These are phyloP conservation scores for Colletotrichum gloeosporioides DNA, from an alignment of 2,329 filamentous ascomycete genomes.

Conservation along the genomic window DNA sequence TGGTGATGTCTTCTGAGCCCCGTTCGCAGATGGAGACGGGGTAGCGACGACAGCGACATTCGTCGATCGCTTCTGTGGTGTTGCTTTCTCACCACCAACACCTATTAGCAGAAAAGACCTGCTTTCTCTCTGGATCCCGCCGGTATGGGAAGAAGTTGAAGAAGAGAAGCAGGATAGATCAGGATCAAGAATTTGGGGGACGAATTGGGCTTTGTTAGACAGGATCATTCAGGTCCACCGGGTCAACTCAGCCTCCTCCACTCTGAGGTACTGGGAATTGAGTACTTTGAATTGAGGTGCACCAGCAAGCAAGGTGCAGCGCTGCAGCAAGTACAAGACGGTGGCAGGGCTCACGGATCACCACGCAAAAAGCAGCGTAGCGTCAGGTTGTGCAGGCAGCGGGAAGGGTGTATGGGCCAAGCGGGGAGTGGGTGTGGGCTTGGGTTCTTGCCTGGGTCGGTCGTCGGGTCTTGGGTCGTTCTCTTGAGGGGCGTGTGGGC, in stretches of 20 bases:
- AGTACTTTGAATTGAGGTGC: not conserved
- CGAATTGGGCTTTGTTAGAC: slow-evolving; percentile 21
- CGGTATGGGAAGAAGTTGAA: not conserved
- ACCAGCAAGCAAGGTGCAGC: not conserved
- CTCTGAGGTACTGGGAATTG: slow-evolving; percentile 1
- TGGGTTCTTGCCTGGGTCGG: not conserved
- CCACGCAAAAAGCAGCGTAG: slow-evolving; percentile 7
- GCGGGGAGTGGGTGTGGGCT: not conserved
- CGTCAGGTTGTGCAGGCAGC: slow-evolving; percentile 1
- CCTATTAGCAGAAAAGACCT: not conserved
- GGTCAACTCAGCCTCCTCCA: slow-evolving; percentile 22
- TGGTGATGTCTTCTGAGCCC: not conserved
- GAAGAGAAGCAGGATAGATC: not conserved
- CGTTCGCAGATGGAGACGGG: slow-evolving; percentile 14
- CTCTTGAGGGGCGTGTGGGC: not conserved
- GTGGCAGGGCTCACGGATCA: slow-evolving; percentile 14
- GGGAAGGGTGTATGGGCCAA: not conserved
- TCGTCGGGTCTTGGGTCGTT: not conserved
- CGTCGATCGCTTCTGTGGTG: slow-evolving; percentile 8
- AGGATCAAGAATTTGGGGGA: slow-evolving; percentile 2
- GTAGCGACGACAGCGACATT: slow-evolving; percentile 16
- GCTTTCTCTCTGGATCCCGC: slow-evolving; percentile 4
- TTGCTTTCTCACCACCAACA: slow-evolving; percentile 8
- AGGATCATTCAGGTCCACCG: slow-evolving; percentile 18
- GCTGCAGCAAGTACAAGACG: not conserved